These are phyloP conservation scores for Trametes sp. DNA, from an alignment of 1,284 basidiomycete genomes.

Conservation along the genomic window DNA sequence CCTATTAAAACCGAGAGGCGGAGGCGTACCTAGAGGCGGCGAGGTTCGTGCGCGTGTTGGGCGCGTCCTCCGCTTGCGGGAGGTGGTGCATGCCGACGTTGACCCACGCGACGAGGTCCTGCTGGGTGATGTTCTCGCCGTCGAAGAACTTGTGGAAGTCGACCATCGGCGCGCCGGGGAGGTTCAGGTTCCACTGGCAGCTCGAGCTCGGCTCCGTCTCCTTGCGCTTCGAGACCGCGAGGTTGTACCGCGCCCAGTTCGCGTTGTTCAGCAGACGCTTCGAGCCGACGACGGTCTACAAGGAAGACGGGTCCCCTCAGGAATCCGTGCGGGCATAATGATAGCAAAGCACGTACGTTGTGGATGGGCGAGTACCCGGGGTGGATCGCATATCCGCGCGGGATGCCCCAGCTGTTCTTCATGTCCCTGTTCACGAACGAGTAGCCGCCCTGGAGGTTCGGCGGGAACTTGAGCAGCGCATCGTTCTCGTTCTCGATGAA, in stretches of 20 bases:
- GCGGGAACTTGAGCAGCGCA: slow-evolving; percentile 58
- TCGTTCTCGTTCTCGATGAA: slow-evolving; percentile 65
- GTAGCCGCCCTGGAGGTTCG: slow-evolving; percentile 62
- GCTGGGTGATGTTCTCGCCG: slow-evolving; percentile 64
- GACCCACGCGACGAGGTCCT: slow-evolving; percentile 70
- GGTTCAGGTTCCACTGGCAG: slow-evolving; percentile 67
- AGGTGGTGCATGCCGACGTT: slow-evolving; percentile 72
- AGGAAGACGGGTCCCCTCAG: background rate
- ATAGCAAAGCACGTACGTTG: slow-evolving; percentile 45
- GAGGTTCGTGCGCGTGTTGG: slow-evolving; percentile 66
- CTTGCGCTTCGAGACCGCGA: slow-evolving; percentile 64
- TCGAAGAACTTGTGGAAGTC: slow-evolving; percentile 73
- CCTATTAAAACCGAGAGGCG: background rate
- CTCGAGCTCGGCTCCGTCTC: slow-evolving; percentile 65
- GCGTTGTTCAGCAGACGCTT: slow-evolving; percentile 66
- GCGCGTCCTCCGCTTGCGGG: slow-evolving; percentile 67
- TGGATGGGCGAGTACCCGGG: slow-evolving; percentile 61
- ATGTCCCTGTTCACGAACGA: slow-evolving; percentile 67
- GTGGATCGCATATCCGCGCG: slow-evolving; percentile 63
- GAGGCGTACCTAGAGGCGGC: slow-evolving; percentile 57
- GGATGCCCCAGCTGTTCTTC: slow-evolving; percentile 62
- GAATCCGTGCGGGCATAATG: background rate
- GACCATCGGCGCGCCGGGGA: slow-evolving; percentile 64
- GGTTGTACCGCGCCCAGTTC: slow-evolving; percentile 71
- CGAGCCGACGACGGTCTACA: slow-evolving; percentile 62